Percentiles rank a stretch among this genome's conserved stretches.
Conservation (phyloP, 768 basidiomycete species). For the Strobilomyces echinocephalus region DNA sequence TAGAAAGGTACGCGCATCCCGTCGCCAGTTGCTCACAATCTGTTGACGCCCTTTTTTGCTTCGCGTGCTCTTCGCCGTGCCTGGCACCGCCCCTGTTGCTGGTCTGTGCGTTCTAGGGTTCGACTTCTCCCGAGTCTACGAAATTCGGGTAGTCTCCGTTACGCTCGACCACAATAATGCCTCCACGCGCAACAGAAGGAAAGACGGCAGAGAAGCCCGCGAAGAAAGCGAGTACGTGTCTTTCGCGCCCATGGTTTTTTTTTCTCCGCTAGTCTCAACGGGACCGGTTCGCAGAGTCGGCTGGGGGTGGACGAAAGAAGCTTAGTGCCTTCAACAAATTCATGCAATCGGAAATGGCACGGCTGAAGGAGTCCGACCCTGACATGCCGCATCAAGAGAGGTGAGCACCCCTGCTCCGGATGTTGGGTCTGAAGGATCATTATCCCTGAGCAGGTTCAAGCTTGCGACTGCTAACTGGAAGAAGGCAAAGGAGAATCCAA, state of each 20-base stretch:
- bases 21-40: background rate
- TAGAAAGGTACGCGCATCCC: conserved; percentile 9
- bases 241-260: background rate
- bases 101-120: conserved; percentile 25
- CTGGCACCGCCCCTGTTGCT: conserved; percentile 28
- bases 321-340: conserved; percentile 76
- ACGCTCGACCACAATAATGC: conserved; percentile 32
- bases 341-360: conserved; percentile 74
- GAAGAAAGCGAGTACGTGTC: conserved; percentile 51
- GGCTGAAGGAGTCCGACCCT: conserved; percentile 72
- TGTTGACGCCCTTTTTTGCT: background rate
- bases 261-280: conserved; percentile 16
- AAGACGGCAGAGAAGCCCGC: conserved; percentile 44
- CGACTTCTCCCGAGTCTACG: conserved; percentile 12
- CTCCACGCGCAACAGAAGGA: conserved; percentile 36
- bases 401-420: conserved; percentile 32
- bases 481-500: conserved; percentile 63
- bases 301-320: conserved; percentile 51
- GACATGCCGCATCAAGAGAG: conserved; percentile 69
- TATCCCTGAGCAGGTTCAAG: conserved; percentile 51
- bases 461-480: conserved; percentile 76
- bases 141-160: conserved; percentile 8
- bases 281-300: conserved; percentile 42
- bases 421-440: background rate
- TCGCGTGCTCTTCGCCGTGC: conserved; percentile 1